Conservation (phyloP, 192 early-diverging fungal genomes). For the Rhizophagus prolifer region DNA sequence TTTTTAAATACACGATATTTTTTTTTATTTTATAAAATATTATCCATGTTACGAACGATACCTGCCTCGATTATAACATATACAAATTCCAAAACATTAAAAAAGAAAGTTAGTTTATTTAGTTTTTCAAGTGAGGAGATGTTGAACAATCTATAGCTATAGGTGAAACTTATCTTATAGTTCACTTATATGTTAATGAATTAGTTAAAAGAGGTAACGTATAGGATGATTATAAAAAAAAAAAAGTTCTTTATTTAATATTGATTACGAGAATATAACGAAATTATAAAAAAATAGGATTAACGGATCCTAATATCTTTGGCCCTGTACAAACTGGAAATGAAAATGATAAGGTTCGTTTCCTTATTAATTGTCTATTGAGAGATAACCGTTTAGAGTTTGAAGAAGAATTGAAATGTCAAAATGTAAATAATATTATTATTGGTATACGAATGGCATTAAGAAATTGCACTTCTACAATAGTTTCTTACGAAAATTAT, state of each 20-base stretch:
- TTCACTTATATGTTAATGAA: background rate
- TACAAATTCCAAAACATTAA: too few relatives aligned
- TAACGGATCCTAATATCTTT: slow-evolving; percentile 23
- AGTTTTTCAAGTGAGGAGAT: background rate
- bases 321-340: background rate
- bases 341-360: slow-evolving; percentile 4
- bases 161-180: background rate
- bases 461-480: background rate
- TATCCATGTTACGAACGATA: too few relatives aligned
- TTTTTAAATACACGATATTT: too few relatives aligned
- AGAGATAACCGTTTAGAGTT: slow-evolving; percentile 5
- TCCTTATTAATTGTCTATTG: slow-evolving; percentile 23
- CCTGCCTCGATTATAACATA: too few relatives aligned
- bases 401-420: slow-evolving; percentile 13
- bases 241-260: too few relatives aligned
- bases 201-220: background rate
- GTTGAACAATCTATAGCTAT: background rate
- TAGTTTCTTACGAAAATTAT: slow-evolving; percentile 18
- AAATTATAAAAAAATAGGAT: slow-evolving; percentile 21
- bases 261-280: too few relatives aligned
- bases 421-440: slow-evolving; percentile 20
- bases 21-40: too few relatives aligned
- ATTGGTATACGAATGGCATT: slow-evolving; percentile 8
- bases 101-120: too few relatives aligned
- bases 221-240: background rate